Evolutionary conservation across 2,329 filamentous ascomycete genomes (phyloP), one percentile per base, ranked within the genome.

Genomic region (Ceratocystiopsis brevicomis): DNA sequence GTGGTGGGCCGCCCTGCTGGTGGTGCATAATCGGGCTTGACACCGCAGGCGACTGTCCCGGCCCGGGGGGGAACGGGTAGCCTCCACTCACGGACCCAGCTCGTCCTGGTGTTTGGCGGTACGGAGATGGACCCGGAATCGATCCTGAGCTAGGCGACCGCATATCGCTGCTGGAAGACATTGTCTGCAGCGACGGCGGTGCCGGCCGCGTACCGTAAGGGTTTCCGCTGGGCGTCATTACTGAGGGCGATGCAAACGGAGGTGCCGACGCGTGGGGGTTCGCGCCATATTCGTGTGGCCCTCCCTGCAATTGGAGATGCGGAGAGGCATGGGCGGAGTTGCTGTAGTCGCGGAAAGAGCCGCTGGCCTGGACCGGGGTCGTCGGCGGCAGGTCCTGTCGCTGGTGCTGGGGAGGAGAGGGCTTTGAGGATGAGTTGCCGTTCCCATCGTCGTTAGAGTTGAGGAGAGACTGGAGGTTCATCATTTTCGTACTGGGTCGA

Each of bases 391-490:
- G 53, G 43, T 42, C 54, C 25, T 33, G 55, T 40, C 46, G 56
- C 13, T 37, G 40, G 5, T n/a, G 40, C 5, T 45, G 34, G n/a
- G 39, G 50, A 9, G 39, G 44, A 11, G n/a, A 39, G 3, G 33
- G 44, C 37, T 25, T 49, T 49, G 42, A 47, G 50, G 54, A 50
- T n/a, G 51, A 56, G 10, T 42, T 51, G 45, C 44, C 16, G 50
- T 43, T n/a, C 56, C 52, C 43, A 57, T 55, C 65, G 48, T 69
- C 70, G 34, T 66, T 62, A 18, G 64, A 61, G 55, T 74, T 76
- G 40, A 76, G 58, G 52, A 76, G 68, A 15, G 64, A 65, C 49
- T 62, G 58, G 45, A 73, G 62, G 60, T 73, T 68, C 69, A 73
- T 61, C 45, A 50, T 56, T 49, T 43, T 46, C 46, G 42, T 66